Evolutionary conservation across 1,139 yeast genomes (phyloP).

Genomic region (Candida frijolesensis): DNA sequence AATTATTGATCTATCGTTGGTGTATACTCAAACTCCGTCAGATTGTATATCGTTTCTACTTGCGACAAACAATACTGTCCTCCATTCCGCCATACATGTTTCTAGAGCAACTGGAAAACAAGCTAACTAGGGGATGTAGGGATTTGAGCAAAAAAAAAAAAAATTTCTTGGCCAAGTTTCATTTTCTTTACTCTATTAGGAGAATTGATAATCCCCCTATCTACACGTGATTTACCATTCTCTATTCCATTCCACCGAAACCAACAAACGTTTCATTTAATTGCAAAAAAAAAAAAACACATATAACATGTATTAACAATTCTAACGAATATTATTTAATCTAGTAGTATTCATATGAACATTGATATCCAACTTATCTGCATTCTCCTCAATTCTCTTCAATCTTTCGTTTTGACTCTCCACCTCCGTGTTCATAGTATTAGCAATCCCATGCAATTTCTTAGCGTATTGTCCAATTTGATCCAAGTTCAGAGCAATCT

Average conservation of each 20-base stretch:
- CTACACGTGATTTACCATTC: no score
- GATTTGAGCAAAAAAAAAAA: no score
- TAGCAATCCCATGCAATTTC: slow-evolving; percentile 48
- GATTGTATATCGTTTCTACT: no score
- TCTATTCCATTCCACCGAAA: not conserved
- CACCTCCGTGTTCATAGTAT: slow-evolving; percentile 50
- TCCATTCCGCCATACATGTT: no score
- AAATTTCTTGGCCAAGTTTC: no score
- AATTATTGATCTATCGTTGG: no score
- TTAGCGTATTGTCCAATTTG: slow-evolving; percentile 50
- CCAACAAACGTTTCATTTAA: not conserved
- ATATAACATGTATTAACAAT: not conserved
- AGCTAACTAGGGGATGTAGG: no score
- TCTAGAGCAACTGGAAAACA: no score
- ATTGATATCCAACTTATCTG: slow-evolving; percentile 57
- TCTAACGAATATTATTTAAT: slow-evolving; percentile 44
- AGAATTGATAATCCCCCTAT: no score
- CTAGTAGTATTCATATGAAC: slow-evolving; percentile 52
- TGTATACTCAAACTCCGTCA: no score
- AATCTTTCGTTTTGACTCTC: slow-evolving; percentile 52
- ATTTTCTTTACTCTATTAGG: no score
- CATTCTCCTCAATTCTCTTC: slow-evolving; percentile 55
- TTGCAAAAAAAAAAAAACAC: not conserved
- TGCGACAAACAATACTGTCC: no score
- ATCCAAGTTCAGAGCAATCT: slow-evolving; percentile 54